phyloP scores from a whole-genome alignment of 257 asterid species.

The Ehretia macrophylla region DNA sequence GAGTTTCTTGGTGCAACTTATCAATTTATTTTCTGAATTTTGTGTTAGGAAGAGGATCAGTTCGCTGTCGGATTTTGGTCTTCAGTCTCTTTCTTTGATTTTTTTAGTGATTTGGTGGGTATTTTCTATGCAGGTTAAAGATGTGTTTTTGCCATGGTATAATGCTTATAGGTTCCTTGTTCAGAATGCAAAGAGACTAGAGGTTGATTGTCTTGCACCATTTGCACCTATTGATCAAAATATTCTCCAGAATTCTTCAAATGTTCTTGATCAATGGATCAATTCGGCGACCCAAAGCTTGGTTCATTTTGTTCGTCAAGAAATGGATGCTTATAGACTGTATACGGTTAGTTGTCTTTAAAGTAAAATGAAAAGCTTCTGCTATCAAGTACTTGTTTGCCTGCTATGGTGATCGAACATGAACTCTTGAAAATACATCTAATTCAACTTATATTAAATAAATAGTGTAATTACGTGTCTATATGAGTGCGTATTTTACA shows the following conservation, averaged over 20 bases:
- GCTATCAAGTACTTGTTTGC: background rate
- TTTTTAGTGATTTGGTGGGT: background rate
- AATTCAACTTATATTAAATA: too few relatives aligned
- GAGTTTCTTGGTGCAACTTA: background rate
- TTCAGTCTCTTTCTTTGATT: background rate
- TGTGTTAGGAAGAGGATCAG: background rate
- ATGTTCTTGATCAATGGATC: conserved; percentile 96
- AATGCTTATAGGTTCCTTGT: conserved; percentile 98
- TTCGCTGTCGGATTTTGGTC: background rate
- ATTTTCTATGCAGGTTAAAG: conserved; percentile 43
- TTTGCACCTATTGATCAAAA: conserved; percentile 70
- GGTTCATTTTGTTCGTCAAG: conserved; percentile 90
- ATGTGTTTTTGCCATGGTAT: conserved; percentile 97
- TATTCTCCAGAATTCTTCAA: conserved; percentile 66
- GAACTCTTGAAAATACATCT: background rate
- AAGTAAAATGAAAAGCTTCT: background rate
- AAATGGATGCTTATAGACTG: conserved; percentile 92
- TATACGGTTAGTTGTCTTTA: conserved; percentile 55
- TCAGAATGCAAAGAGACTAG: conserved; percentile 93
- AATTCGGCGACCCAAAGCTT: conserved; percentile 91
- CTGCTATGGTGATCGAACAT: background rate
- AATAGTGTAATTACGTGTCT: too few relatives aligned
- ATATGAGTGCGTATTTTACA: too few relatives aligned
- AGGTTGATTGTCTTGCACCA: conserved; percentile 78
- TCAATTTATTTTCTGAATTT: background rate